Percentiles rank a stretch among this genome's conserved stretches.
Conservation (phyloP, 1,139 yeast genomes). For the Blastobotrys illinoisensis region DNA sequence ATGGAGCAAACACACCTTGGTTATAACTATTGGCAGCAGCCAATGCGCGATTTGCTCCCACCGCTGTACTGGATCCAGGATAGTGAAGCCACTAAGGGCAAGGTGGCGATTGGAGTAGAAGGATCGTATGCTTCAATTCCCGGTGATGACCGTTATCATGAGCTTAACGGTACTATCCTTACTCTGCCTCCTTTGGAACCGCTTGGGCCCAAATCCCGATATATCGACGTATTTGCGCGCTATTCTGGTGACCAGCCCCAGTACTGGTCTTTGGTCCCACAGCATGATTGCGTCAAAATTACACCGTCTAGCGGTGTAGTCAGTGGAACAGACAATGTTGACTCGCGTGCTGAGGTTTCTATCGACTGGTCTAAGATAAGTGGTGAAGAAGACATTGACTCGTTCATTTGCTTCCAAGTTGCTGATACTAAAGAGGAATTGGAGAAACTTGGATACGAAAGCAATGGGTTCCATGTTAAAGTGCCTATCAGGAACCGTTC, state of each 20-base stretch:
- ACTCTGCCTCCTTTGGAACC: slow-evolving; percentile 14
- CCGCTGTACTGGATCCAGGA: slow-evolving; percentile 15
- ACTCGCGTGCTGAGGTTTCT: background rate
- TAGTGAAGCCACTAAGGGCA: slow-evolving; percentile 11
- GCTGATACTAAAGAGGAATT: background rate
- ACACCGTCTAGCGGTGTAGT: background rate
- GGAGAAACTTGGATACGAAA: background rate
- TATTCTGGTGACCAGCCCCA: background rate
- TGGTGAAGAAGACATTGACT: background rate
- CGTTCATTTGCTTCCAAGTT: background rate
- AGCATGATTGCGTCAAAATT: background rate
- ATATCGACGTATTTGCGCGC: slow-evolving; percentile 17
- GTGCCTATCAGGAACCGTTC: slow-evolving; percentile 12
- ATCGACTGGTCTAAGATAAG: background rate
- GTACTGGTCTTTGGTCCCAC: background rate
- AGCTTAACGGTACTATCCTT: slow-evolving; percentile 11
- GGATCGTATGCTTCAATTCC: slow-evolving; percentile 17
- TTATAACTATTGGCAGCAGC: slow-evolving; percentile 19
- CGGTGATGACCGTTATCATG: slow-evolving; percentile 17
- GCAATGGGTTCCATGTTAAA: slow-evolving; percentile 4
- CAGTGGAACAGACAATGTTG: background rate
- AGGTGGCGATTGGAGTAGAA: slow-evolving; percentile 14
- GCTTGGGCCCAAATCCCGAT: slow-evolving; percentile 10
- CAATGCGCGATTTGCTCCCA: slow-evolving; percentile 18
- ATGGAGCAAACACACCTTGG: slow-evolving; percentile 20